Conservation (phyloP, 805 yeast genomes). For the Candida michaelii region DNA sequence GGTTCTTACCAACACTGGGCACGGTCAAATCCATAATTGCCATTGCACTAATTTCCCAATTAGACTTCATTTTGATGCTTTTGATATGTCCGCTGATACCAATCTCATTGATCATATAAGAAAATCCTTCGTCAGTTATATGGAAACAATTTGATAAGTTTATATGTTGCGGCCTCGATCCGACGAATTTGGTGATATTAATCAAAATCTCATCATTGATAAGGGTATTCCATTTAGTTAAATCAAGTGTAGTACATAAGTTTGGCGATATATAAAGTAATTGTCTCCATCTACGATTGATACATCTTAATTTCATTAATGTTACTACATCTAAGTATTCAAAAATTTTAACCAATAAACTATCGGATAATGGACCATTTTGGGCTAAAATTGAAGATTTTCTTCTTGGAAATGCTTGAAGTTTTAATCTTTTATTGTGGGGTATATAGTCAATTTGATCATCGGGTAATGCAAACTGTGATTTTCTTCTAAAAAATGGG, state of each 20-base stretch:
- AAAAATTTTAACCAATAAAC: slow-evolving; percentile 54
- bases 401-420: slow-evolving; percentile 45
- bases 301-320: slow-evolving; percentile 57
- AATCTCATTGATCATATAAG: slow-evolving; percentile 66
- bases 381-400: slow-evolving; percentile 57
- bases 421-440: slow-evolving; percentile 52
- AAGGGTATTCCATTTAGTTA: slow-evolving; percentile 61
- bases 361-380: slow-evolving; percentile 60
- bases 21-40: slow-evolving; percentile 77
- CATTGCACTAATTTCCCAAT: slow-evolving; percentile 79
- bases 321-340: slow-evolving; percentile 53
- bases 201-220: slow-evolving; percentile 58
- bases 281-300: slow-evolving; percentile 70
- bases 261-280: slow-evolving; percentile 56
- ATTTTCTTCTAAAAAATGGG: slow-evolving; percentile 6
- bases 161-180: slow-evolving; percentile 60
- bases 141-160: slow-evolving; percentile 75
- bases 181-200: slow-evolving; percentile 66
- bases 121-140: slow-evolving; percentile 72
- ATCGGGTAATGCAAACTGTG: slow-evolving; percentile 5
- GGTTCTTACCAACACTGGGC: slow-evolving; percentile 58
- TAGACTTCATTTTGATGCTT: slow-evolving; percentile 59
- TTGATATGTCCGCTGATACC: slow-evolving; percentile 64
- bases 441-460: slow-evolving; percentile 34
- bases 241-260: slow-evolving; percentile 52